Conservation (phyloP, 805 yeast genomes). For the Teunomyces cretensis region DNA sequence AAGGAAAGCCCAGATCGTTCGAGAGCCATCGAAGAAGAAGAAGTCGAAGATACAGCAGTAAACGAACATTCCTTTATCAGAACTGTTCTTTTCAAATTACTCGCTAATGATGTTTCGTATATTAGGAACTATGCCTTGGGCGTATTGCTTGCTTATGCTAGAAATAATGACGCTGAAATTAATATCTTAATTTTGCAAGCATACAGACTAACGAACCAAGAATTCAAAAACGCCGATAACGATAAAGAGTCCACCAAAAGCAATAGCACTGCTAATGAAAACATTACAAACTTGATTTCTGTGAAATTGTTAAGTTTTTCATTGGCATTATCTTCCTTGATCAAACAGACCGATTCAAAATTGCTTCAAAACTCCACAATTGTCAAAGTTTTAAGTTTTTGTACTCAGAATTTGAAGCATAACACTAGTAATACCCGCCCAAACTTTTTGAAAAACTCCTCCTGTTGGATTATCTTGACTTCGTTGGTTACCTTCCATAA, state of each 20-base stretch:
- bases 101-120: slow-evolving; percentile 32
- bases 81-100: slow-evolving; percentile 29
- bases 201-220: slow-evolving; percentile 30
- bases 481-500: slow-evolving; percentile 40
- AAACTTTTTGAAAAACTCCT: slow-evolving; percentile 25
- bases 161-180: slow-evolving; percentile 31
- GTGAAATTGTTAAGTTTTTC: slow-evolving; percentile 33
- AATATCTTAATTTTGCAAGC: slow-evolving; percentile 33
- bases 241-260: slow-evolving; percentile 8
- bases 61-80: slow-evolving; percentile 25
- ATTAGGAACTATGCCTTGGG: slow-evolving; percentile 36
- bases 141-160: slow-evolving; percentile 30
- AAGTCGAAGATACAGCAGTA: slow-evolving; percentile 14
- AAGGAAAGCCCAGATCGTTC: slow-evolving; percentile 5
- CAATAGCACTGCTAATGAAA: slow-evolving; percentile 12
- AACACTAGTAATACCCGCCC: slow-evolving; percentile 20
- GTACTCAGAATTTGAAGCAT: slow-evolving; percentile 45
- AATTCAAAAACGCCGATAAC: slow-evolving; percentile 17
- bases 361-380: slow-evolving; percentile 39
- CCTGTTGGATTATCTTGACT: slow-evolving; percentile 44
- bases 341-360: slow-evolving; percentile 35
- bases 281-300: slow-evolving; percentile 16
- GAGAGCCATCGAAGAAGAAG: slow-evolving; percentile 17
- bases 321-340: slow-evolving; percentile 33
- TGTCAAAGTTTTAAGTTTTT: slow-evolving; percentile 43